Conservation (phyloP, 192 early-diverging fungal genomes). For the Coemansia sp. region DNA sequence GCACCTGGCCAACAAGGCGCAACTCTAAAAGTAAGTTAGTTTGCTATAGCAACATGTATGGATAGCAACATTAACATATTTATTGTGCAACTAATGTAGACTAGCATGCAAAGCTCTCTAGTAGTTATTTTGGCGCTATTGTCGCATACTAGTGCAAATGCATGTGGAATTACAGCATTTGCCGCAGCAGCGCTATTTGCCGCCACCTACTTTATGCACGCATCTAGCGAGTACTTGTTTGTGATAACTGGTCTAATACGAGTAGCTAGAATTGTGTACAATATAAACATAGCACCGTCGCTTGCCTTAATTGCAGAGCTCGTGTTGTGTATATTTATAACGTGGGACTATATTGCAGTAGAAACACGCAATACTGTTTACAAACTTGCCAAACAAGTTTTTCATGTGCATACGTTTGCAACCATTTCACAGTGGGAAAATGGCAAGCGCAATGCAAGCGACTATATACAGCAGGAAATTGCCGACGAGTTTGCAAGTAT, state of each 20-base stretch:
- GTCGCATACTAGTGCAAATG: background rate
- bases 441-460: background rate
- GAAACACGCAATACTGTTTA: background rate
- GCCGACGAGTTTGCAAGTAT: background rate
- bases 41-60: too few species aligned
- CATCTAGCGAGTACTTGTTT: background rate
- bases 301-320: background rate
- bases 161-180: background rate
- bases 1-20: background rate
- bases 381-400: background rate
- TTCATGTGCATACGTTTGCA: background rate
- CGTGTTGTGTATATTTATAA: background rate
- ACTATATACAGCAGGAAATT: background rate
- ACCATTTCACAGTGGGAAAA: constrained; percentile 5
- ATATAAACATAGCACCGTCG: background rate
- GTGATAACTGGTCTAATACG: background rate
- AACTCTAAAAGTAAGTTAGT: background rate
- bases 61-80: background rate
- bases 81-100: background rate
- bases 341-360: background rate
- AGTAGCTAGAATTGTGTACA: background rate
- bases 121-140: background rate
- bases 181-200: background rate
- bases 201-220: background rate
- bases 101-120: background rate